phyloP scores from a whole-genome alignment of 2,329 filamentous ascomycete genomes.

The Botryosphaeria dothidea region DNA sequence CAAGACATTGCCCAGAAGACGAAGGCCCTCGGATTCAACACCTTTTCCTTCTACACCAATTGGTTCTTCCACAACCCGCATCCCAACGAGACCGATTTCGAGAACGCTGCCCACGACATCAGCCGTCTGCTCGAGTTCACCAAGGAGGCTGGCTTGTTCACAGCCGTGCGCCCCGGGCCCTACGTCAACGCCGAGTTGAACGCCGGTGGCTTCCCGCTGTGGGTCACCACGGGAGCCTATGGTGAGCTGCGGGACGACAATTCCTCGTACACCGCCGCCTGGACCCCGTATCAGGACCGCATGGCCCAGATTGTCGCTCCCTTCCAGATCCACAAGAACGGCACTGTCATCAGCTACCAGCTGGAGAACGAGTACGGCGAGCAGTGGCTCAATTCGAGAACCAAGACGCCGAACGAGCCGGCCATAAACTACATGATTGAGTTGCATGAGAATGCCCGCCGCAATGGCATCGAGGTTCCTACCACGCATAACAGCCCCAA shows the following conservation, averaged over 20 bases:
- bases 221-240: conserved; percentile 63
- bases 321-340: conserved; percentile 58
- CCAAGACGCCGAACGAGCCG: conserved; percentile 49
- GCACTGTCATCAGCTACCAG: conserved; percentile 58
- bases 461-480: conserved; percentile 60
- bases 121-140: conserved; percentile 54
- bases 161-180: conserved; percentile 59
- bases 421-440: conserved; percentile 59
- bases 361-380: conserved; percentile 58
- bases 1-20: conserved; percentile 53
- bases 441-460: conserved; percentile 54
- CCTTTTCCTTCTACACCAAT: conserved; percentile 49
- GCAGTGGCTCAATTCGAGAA: conserved; percentile 38
- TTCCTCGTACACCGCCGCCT: conserved; percentile 53
- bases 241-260: conserved; percentile 57
- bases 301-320: conserved; percentile 54
- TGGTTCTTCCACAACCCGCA: conserved; percentile 53
- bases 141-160: conserved; percentile 56
- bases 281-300: conserved; percentile 56
- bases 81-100: conserved; percentile 52
- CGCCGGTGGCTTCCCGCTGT: conserved; percentile 63
- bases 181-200: conserved; percentile 67
- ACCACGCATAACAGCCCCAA: conserved; percentile 62
- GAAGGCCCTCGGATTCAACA: conserved; percentile 53
- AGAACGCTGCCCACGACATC: conserved; percentile 57